phyloP scores from a whole-genome alignment of 345 rosid species.

The Nasturtium officinale region DNA sequence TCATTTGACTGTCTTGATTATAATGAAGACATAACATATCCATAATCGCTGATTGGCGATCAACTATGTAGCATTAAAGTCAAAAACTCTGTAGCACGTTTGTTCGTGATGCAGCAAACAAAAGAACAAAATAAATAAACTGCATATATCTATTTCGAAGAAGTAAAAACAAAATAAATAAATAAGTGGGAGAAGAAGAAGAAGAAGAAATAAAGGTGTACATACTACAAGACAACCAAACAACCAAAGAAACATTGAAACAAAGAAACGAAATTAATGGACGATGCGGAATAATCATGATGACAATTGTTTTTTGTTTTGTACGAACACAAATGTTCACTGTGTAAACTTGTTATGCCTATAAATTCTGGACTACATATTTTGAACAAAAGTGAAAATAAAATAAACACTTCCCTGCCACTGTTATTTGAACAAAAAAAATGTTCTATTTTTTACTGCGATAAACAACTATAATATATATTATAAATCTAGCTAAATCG shows the following conservation, averaged over 20 bases:
- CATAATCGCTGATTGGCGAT: conserved; percentile 10
- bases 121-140: neutral
- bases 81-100: conserved; percentile 28
- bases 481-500: neutral
- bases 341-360: neutral
- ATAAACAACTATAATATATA: neutral
- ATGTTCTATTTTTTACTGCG: neutral
- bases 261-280: neutral
- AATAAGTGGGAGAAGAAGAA: neutral
- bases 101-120: conserved; percentile 18
- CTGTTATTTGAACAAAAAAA: neutral
- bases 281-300: neutral
- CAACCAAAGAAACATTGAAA: conserved; percentile 13
- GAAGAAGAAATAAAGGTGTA: neutral
- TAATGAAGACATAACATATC: neutral
- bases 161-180: neutral
- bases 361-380: neutral
- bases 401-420: neutral
- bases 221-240: neutral
- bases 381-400: neutral
- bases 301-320: conserved; percentile 1
- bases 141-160: neutral
- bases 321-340: conserved; percentile 14
- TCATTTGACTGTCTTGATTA: conserved; percentile 3
- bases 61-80: conserved; percentile 19